These are phyloP conservation scores for Strobilomyces dryophilus DNA, from an alignment of 768 basidiomycete species.

Conservation along the genomic window DNA sequence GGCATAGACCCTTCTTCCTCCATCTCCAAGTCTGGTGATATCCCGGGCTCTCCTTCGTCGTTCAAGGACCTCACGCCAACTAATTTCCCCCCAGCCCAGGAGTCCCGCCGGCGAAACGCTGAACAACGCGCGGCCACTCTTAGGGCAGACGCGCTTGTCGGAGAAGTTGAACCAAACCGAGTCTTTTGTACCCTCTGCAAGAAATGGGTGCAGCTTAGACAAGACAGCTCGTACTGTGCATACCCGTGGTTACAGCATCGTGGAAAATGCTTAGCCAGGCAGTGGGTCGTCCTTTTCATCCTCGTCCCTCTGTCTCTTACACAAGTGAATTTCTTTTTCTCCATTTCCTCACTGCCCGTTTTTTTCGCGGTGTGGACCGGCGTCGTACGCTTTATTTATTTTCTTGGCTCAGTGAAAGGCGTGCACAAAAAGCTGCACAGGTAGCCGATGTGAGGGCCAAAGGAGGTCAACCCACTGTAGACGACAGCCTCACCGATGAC, in stretches of 20 bases:
- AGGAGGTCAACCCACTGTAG: slow-evolving; percentile 21
- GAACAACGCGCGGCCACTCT: slow-evolving; percentile 75
- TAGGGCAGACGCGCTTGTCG: slow-evolving; percentile 59
- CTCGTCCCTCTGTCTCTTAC: slow-evolving; percentile 5
- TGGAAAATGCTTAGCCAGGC: slow-evolving; percentile 66
- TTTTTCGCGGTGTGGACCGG: neutral
- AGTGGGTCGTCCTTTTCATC: slow-evolving; percentile 42
- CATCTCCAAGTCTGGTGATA: slow-evolving; percentile 13
- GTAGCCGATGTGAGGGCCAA: slow-evolving; percentile 44
- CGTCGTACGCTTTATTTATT: neutral
- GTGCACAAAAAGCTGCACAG: slow-evolving; percentile 52
- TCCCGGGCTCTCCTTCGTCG: slow-evolving; percentile 32
- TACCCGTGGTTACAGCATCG: slow-evolving; percentile 82
- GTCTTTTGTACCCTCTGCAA: slow-evolving; percentile 73
- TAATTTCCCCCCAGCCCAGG: slow-evolving; percentile 54
- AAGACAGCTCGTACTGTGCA: slow-evolving; percentile 75
- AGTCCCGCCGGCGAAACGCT: slow-evolving; percentile 69
- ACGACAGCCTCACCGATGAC: slow-evolving; percentile 31
- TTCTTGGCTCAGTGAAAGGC: slow-evolving; percentile 43
- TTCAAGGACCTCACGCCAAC: slow-evolving; percentile 58
- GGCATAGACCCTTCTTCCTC: slow-evolving; percentile 3
- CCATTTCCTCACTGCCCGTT: neutral
- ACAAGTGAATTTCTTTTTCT: neutral
- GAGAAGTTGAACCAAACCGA: slow-evolving; percentile 66
- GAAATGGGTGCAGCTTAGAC: slow-evolving; percentile 81